phyloP scores from a whole-genome alignment of 73 alveolate species.

The Paramecium pentaurelia region DNA sequence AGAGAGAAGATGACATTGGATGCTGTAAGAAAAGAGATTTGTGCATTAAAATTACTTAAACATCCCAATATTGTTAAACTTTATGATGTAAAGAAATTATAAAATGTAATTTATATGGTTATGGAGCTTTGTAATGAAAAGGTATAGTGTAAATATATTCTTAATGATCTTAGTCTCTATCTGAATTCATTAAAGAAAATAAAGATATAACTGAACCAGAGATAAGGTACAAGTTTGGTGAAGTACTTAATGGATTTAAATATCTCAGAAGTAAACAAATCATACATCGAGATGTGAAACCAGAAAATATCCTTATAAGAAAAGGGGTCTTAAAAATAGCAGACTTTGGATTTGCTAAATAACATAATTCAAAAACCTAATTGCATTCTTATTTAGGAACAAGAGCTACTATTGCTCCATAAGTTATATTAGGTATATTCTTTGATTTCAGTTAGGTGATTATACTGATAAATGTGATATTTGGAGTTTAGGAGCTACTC shows the following conservation, averaged over 20 bases:
- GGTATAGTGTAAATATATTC: background rate
- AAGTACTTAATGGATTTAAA: conserved; percentile 48
- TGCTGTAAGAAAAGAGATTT: conserved; percentile 58
- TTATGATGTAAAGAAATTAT: conserved; percentile 35
- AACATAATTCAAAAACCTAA: conserved; percentile 35
- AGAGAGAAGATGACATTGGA: conserved; percentile 40
- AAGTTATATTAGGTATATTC: conserved; percentile 67
- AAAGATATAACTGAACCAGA: conserved; percentile 41
- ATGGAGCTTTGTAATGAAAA: conserved; percentile 57
- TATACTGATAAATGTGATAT: conserved; percentile 71
- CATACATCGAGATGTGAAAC: conserved; percentile 94
- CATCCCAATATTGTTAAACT: conserved; percentile 51
- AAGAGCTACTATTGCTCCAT: conserved; percentile 86
- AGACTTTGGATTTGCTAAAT: conserved; percentile 94
- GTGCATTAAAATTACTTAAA: conserved; percentile 17
- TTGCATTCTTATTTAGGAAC: conserved; percentile 73
- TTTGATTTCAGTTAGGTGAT: conserved; percentile 40
- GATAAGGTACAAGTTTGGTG: conserved; percentile 31
- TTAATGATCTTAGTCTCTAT: background rate
- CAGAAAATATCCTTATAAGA: conserved; percentile 89
- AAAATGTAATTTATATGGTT: conserved; percentile 6
- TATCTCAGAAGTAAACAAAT: conserved; percentile 8
- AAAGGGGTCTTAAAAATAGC: conserved; percentile 87
- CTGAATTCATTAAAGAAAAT: background rate
- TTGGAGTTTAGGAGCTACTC: conserved; percentile 85